phyloP scores from a whole-genome alignment of 148 eudicot species.

The Arbutus unedo region DNA sequence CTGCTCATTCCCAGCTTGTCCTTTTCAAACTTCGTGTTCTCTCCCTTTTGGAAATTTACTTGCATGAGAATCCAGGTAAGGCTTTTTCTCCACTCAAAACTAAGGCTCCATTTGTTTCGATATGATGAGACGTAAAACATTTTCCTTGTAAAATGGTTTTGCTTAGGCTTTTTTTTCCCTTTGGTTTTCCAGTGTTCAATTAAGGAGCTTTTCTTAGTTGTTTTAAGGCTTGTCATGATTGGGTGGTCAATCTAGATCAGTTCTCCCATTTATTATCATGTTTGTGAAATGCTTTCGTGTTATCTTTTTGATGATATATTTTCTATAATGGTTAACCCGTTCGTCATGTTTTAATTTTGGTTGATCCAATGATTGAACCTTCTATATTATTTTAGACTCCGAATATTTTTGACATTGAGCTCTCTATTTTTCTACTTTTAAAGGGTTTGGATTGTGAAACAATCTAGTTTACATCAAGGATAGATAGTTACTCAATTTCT shows the following conservation, averaged over 20 bases:
- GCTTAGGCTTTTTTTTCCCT: too few relatives aligned
- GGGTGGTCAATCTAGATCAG: neutral
- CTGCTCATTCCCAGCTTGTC: constrained; percentile 83
- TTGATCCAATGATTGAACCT: neutral
- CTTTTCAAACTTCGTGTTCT: constrained; percentile 96
- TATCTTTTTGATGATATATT: neutral
- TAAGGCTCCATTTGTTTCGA: neutral
- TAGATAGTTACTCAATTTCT: neutral
- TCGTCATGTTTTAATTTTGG: neutral
- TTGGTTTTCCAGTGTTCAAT: too few relatives aligned
- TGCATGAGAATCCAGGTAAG: constrained; percentile 88
- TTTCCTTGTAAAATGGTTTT: neutral
- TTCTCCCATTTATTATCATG: neutral
- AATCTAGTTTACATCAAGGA: neutral
- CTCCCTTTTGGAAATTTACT: constrained; percentile 80
- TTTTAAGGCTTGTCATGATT: neutral
- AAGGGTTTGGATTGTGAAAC: neutral
- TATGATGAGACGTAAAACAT: neutral
- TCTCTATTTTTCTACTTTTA: neutral
- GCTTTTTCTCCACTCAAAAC: neutral
- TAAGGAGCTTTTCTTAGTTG: constrained; percentile 1
- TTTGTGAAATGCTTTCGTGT: neutral
- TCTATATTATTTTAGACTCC: neutral
- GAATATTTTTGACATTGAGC: neutral
- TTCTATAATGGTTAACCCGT: neutral